Evolutionary conservation across 2,329 filamentous ascomycete genomes (phyloP).

Genomic region (Phaeomoniella chlamydospora): DNA sequence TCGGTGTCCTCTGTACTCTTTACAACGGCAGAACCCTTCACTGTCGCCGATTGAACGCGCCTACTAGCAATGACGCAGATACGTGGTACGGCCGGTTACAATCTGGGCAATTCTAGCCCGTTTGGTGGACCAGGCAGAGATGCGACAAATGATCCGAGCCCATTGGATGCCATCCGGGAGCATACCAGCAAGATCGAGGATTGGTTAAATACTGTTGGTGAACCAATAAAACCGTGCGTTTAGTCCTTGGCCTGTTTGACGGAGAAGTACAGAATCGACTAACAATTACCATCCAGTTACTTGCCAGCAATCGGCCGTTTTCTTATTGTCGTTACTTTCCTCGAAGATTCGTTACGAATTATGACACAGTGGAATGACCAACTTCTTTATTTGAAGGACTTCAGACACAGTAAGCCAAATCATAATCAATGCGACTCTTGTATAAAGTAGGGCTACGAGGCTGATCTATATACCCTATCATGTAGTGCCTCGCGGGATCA

Average conservation of each 20-base stretch:
- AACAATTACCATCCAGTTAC: slow-evolving; percentile 43
- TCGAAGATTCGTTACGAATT: slow-evolving; percentile 92
- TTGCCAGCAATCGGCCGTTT: slow-evolving; percentile 92
- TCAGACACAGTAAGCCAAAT: slow-evolving; percentile 70
- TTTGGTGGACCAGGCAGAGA: slow-evolving; percentile 51
- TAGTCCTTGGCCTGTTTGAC: slow-evolving; percentile 3
- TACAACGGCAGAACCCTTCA: no score
- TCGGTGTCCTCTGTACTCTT: no score
- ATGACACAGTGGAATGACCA: slow-evolving; percentile 96
- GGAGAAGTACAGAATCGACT: not conserved
- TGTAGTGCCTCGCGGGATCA: slow-evolving; percentile 76
- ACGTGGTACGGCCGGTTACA: slow-evolving; percentile 64
- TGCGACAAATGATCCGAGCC: slow-evolving; percentile 54
- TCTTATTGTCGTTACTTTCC: slow-evolving; percentile 93
- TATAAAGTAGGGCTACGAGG: slow-evolving; percentile 3
- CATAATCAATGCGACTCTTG: no score
- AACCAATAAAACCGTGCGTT: slow-evolving; percentile 87
- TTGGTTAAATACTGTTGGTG: slow-evolving; percentile 68
- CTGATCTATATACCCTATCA: not conserved
- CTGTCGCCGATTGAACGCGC: not conserved
- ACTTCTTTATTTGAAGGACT: slow-evolving; percentile 81
- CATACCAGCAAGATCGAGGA: slow-evolving; percentile 99
- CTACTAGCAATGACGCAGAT: slow-evolving; percentile 31
- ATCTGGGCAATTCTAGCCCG: slow-evolving; percentile 60
- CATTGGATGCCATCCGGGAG: slow-evolving; percentile 76